These are phyloP conservation scores for Microcyclospora pomicola DNA, from an alignment of 2,329 filamentous ascomycete species.

Conservation along the genomic window DNA sequence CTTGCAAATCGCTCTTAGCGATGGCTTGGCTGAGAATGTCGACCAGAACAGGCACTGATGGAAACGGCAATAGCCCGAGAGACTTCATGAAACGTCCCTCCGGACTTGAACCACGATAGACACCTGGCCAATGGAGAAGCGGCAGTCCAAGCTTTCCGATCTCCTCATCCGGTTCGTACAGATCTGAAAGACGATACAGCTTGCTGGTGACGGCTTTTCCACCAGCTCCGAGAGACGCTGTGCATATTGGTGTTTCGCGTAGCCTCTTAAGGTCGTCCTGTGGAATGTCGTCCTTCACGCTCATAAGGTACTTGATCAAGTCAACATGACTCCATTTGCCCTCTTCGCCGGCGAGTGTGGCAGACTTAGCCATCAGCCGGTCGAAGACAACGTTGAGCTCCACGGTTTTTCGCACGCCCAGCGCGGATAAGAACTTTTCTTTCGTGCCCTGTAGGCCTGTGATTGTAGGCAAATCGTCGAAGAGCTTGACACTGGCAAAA, in stretches of 20 bases:
- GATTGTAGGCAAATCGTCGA: conserved; percentile 81
- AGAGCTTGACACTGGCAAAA: conserved; percentile 84
- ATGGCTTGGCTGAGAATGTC: conserved; percentile 56
- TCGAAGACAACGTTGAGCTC: conserved; percentile 90
- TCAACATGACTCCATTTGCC: conserved; percentile 82
- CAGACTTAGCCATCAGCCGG: conserved; percentile 54
- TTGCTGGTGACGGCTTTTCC: conserved; percentile 18
- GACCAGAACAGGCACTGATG: conserved; percentile 60
- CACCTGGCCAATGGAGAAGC: conserved; percentile 70
- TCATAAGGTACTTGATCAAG: conserved; percentile 84
- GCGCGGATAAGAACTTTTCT: conserved; percentile 69
- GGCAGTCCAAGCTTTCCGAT: conserved; percentile 59
- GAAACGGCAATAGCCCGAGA: conserved; percentile 61
- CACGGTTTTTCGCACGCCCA: conserved; percentile 90
- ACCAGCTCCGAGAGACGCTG: conserved; percentile 48
- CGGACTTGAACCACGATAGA: conserved; percentile 47
- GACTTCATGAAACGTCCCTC: conserved; percentile 62
- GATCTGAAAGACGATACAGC: conserved; percentile 59
- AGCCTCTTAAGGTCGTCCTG: conserved; percentile 65
- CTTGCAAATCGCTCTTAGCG: conserved; percentile 45
- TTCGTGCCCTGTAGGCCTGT: conserved; percentile 66
- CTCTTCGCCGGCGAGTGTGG: conserved; percentile 34
- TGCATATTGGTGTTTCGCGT: conserved; percentile 65
- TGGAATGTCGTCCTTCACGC: conserved; percentile 81
- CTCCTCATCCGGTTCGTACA: conserved; percentile 65